These are phyloP conservation scores for Heimioporus punctisporus DNA, from an alignment of 1,284 basidiomycete species.

Conservation along the genomic window DNA sequence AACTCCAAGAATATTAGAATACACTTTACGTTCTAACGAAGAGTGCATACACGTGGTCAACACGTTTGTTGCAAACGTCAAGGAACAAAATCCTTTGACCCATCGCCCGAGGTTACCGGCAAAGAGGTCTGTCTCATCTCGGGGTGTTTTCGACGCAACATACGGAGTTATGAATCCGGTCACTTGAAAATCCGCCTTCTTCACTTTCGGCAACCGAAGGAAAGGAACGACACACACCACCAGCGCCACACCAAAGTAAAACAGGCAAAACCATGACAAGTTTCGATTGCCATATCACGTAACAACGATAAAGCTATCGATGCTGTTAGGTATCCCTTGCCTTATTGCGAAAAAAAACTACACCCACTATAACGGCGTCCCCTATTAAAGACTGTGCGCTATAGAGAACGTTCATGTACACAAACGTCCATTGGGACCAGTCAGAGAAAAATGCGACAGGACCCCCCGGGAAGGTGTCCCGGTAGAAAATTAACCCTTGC, in stretches of 20 bases:
- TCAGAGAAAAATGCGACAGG: not conserved
- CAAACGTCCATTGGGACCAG: constrained; percentile 2
- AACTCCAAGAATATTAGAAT: not conserved
- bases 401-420: not conserved
- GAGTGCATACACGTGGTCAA: not conserved
- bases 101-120: not conserved
- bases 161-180: not conserved
- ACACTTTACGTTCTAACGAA: not conserved
- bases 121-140: no score
- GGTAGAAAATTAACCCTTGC: not conserved
- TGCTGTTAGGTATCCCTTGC: no score
- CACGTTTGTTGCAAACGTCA: not conserved
- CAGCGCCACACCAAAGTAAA: not conserved
- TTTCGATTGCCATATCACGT: constrained; percentile 1
- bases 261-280: not conserved
- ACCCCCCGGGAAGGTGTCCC: not conserved
- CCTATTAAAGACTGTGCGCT: not conserved
- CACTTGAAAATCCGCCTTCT: no score
- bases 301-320: constrained; percentile 1
- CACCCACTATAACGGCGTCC: not conserved
- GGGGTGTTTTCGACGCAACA: not conserved
- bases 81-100: not conserved
- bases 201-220: no score
- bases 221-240: not conserved
- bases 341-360: not conserved